These are phyloP conservation scores for Elaeagnus macrophylla DNA, from an alignment of 306 rosid species.

Conservation along the genomic window DNA sequence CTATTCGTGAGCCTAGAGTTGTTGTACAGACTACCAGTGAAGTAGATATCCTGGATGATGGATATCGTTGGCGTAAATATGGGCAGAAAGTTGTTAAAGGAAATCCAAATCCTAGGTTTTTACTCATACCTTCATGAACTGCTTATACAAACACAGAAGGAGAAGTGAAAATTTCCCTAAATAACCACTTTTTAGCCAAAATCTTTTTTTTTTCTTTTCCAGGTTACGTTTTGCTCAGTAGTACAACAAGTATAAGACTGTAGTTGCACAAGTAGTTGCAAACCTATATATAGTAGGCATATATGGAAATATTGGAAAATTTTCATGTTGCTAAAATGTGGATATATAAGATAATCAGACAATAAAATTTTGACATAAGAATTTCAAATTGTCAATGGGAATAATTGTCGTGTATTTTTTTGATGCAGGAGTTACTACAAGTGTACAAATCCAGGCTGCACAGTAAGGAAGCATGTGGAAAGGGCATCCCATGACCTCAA, in stretches of 20 bases:
- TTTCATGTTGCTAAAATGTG: no score
- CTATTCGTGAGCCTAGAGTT: slow-evolving; percentile 95
- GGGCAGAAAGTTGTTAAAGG: slow-evolving; percentile 98
- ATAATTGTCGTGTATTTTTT: background rate
- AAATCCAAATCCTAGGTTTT: slow-evolving; percentile 94
- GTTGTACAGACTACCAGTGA: slow-evolving; percentile 98
- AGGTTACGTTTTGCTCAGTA: slow-evolving; percentile 5
- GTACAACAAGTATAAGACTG: no score
- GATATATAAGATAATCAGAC: no score
- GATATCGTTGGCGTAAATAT: slow-evolving; percentile 94
- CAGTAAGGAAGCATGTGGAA: slow-evolving; percentile 94
- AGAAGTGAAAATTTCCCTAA: no score
- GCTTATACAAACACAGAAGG: no score
- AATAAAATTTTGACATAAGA: background rate
- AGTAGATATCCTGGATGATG: slow-evolving; percentile 94
- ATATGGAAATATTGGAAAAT: no score
- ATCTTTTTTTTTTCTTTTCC: background rate
- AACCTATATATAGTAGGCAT: no score
- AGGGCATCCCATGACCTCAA: slow-evolving; percentile 90
- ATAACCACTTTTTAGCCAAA: no score
- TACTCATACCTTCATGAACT: background rate
- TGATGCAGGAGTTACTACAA: slow-evolving; percentile 90
- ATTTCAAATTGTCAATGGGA: background rate
- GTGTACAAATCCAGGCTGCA: slow-evolving; percentile 89
- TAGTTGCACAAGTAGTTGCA: background rate